Evolutionary conservation across 371 early-diverging fungal genomes (phyloP), one percentile per base, ranked within the genome.

Genomic region (Furculomyces boomerangus): DNA sequence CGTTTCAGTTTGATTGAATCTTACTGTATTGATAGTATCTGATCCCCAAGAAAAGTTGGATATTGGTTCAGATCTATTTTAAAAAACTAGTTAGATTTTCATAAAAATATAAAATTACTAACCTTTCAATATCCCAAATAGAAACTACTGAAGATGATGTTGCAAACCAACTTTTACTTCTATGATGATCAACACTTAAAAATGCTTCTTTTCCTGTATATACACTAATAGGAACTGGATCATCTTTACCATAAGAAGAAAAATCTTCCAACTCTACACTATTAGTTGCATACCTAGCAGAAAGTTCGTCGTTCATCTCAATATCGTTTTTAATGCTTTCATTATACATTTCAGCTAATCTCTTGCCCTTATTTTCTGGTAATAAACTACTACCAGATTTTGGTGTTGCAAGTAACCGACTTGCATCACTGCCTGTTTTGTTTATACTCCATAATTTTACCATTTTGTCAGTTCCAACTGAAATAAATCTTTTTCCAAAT

Each of bases 1-100:
- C 22, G 80, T 79, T 67, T 98, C 93, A 3, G 91, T 87, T 63
- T 88, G 88, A 67, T 98, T 98, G 71, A 94, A 91, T 61, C 80
- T 79, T 59, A 95, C 88, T 1, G 87, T 74, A 48, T 84, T 85
- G 65, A 90, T 83, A 5, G 94, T 91, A 67, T 95, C 98, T 24
- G 86, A 82, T 8, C 93, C 95, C 93, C 95, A 94, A 32, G 78
- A 74, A 54, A 92, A 75, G 24, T 79, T 77, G 49, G 78, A 74
- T 30, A 88, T 72, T 2, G 98, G 96, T 53, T 88, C 81, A 5
- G 91, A 81, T 53, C 73, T 68, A 44, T 45, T 20, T 45, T 40
- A 40, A n/a, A n/a, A 40, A 40, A 16, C 40, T n/a, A 40, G n/a
- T 18, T 40, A 53, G 54, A 29, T 22, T 26, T 44, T 45, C 16